Percentiles rank a stretch among this genome's conserved stretches.
These are phyloP conservation scores for Leccinum boreale DNA, from an alignment of 768 basidiomycete species.

Conservation along the genomic window DNA sequence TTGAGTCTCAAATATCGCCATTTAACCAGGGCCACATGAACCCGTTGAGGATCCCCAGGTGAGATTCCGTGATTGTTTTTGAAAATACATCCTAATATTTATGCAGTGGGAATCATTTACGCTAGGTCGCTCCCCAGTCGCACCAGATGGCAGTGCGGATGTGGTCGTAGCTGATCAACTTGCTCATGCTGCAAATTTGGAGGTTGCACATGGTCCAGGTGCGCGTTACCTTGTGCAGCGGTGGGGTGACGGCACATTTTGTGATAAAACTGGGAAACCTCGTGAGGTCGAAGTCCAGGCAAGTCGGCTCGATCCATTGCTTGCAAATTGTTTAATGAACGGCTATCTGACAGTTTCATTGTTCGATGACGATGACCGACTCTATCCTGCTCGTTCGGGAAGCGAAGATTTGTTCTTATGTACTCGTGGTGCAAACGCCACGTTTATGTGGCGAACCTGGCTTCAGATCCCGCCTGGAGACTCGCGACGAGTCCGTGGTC, in stretches of 20 bases:
- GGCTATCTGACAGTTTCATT: slow-evolving; percentile 68
- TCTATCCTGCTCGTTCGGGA: slow-evolving; percentile 90
- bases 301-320: slow-evolving; percentile 22
- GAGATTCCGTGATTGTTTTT: slow-evolving; percentile 34
- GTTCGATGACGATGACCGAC: slow-evolving; percentile 92
- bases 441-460: slow-evolving; percentile 91
- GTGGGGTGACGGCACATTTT: slow-evolving; percentile 88
- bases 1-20: slow-evolving; percentile 21
- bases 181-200: slow-evolving; percentile 64
- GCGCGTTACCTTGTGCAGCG: slow-evolving; percentile 90
- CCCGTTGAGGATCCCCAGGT: slow-evolving; percentile 87
- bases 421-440: slow-evolving; percentile 92
- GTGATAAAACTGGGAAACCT: slow-evolving; percentile 85
- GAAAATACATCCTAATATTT: slow-evolving; percentile 19
- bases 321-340: slow-evolving; percentile 1
- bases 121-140: slow-evolving; percentile 64
- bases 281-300: slow-evolving; percentile 97
- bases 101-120: slow-evolving; percentile 77
- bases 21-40: slow-evolving; percentile 57
- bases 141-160: slow-evolving; percentile 58
- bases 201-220: slow-evolving; percentile 73
- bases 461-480: slow-evolving; percentile 74
- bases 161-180: slow-evolving; percentile 63
- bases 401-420: slow-evolving; percentile 90
- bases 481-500: slow-evolving; percentile 64